Evolutionary conservation across 257 asterid genomes (phyloP), one percentile per base, ranked within the genome.

Genomic region (Verbena officinalis): DNA sequence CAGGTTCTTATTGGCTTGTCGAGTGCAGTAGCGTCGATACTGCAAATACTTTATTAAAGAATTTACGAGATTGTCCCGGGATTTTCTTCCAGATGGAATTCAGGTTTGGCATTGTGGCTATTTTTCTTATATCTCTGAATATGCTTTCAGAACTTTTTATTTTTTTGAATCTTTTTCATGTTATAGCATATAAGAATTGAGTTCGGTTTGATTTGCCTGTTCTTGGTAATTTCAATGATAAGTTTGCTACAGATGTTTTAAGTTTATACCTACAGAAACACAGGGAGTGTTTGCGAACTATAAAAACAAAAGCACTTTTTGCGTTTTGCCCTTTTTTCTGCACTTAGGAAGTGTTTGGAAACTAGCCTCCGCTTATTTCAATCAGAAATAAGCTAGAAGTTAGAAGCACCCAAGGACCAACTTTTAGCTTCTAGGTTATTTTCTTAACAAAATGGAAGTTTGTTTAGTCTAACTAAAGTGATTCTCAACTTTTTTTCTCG

Each of bases 1-100:
- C 56, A 52, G 80, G 83, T 67, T 78, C 73, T 46, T 67, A 73
- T 69, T 87, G 89, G 89, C 66, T 77, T 75, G 86, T 82, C 27
- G 95, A 84, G 65, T 84, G 95, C 81, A 82, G 67, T 75, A 77
- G 84, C 76, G 38, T 71, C 55, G 84, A 77, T 49, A 33, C 86
- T 38, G 95, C 95, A 66, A 78, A 53, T 66, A 68, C 78, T 52
- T 74, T 86, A 67, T 50, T 74, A 24, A 81, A 69, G 76, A 80
- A 73, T 70, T 65, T 84, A 55, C 82, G 76, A 4, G 87, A 72
- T 46, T 80, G 84, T 67, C 88, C 91, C 44, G 87, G 78, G 53
- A 70, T 65, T 61, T 82, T 86, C 78, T 83, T 86, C 86, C 88
- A 79, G 50, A 51, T 83, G 66, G 90, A 79, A 61, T 79, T 81